Evolutionary conservation across 1,284 basidiomycete species (phyloP).

Genomic region (Ceratobasidium sp.): DNA sequence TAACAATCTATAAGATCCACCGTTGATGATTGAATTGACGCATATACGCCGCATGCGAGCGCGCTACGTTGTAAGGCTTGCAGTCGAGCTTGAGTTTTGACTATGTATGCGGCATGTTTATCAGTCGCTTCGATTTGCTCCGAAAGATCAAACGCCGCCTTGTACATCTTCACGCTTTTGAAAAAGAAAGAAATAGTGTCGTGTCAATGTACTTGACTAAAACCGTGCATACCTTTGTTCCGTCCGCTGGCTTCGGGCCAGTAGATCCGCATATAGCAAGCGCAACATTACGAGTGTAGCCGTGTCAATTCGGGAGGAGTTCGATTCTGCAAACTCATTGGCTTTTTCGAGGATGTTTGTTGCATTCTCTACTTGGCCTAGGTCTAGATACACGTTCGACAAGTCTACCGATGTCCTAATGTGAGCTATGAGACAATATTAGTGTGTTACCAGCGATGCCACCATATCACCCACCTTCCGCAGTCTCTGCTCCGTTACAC

Average conservation of each 20-base stretch:
- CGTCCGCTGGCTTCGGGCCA: slow-evolving; percentile 74
- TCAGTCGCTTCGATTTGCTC: slow-evolving; percentile 62
- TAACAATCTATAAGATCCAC: slow-evolving; percentile 60
- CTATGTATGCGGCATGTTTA: slow-evolving; percentile 66
- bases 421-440: slow-evolving; percentile 66
- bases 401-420: slow-evolving; percentile 76
- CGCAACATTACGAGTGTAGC: slow-evolving; percentile 65
- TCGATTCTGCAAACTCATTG: slow-evolving; percentile 56
- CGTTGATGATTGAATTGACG: slow-evolving; percentile 75
- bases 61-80: slow-evolving; percentile 76
- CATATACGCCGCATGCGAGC: slow-evolving; percentile 76
- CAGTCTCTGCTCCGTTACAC: slow-evolving; percentile 61
- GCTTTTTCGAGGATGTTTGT: slow-evolving; percentile 67
- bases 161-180: slow-evolving; percentile 42
- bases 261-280: slow-evolving; percentile 75
- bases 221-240: slow-evolving; percentile 67
- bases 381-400: slow-evolving; percentile 79
- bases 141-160: slow-evolving; percentile 43
- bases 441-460: background rate
- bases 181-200: slow-evolving; percentile 5
- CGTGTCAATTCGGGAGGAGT: slow-evolving; percentile 63
- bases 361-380: slow-evolving; percentile 82
- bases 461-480: slow-evolving; percentile 66
- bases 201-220: slow-evolving; percentile 28
- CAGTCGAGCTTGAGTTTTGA: slow-evolving; percentile 72